Evolutionary conservation across 2,329 filamentous ascomycete species (phyloP).

Genomic region (Lachnellula occidentalis): DNA sequence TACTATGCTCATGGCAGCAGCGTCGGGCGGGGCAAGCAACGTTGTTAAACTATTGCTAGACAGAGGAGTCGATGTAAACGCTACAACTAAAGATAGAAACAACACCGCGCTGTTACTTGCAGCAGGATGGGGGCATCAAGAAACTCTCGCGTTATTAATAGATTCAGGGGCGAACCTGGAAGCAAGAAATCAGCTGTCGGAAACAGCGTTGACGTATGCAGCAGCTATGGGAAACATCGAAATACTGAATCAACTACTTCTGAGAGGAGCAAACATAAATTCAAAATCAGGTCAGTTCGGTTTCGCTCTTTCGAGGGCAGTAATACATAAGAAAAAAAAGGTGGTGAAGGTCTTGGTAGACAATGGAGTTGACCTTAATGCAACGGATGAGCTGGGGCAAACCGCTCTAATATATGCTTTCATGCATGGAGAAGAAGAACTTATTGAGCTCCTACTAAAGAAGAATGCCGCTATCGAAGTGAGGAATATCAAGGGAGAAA

Average conservation of each 20-base stretch:
- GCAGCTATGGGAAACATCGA: slow-evolving; percentile 4
- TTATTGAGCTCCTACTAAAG: slow-evolving; percentile 6
- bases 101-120: slow-evolving; percentile 4
- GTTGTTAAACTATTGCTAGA: slow-evolving; percentile 7
- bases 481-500: too few species aligned
- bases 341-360: slow-evolving; percentile 6
- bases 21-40: neutral
- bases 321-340: neutral
- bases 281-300: neutral
- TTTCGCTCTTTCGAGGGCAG: slow-evolving; percentile 3
- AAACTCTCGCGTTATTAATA: slow-evolving; percentile 4
- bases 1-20: slow-evolving; percentile 3
- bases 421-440: neutral
- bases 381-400: neutral
- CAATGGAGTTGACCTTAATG: neutral
- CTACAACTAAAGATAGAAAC: slow-evolving; percentile 1
- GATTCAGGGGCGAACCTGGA: slow-evolving; percentile 8
- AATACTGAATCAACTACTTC: slow-evolving; percentile 7
- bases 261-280: slow-evolving; percentile 12
- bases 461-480: too few species aligned
- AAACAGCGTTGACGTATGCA: slow-evolving; percentile 7
- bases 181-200: neutral
- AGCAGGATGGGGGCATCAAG: neutral
- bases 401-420: slow-evolving; percentile 2
- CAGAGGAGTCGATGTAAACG: slow-evolving; percentile 11